Base-by-base conservation (phyloP, 495 filamentous ascomycete genomes). In the Penicillium goetzii region DNA sequence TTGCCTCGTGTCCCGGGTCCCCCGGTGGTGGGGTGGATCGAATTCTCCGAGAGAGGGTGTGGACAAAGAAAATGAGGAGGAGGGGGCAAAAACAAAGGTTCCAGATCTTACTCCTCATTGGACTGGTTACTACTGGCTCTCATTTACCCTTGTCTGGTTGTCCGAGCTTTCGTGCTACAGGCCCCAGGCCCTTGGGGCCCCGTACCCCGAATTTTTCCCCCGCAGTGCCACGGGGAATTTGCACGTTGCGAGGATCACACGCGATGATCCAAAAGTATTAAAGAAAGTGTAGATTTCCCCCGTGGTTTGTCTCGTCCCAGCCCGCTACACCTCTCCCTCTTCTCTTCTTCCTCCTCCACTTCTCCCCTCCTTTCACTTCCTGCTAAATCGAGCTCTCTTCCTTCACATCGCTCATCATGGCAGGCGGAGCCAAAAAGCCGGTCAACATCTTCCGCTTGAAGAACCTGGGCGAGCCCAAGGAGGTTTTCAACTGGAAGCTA, bases 401-500 rank as follows among this genome's bases (percentile, higher is more conserved):
- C 33, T 25, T 62, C 34, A 23, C 12, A 21, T 57, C 21, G 33
- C n/a, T 36, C 55, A 30, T 61, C 33, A 32, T 87, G 86, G 86
- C 83, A 3, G 84, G 84, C 45, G 87, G 85, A 52, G 80, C 82
- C 32, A 87, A 87, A 76, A 87, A 85, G 68, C 86, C 87, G 9
- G 79, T 88, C 72, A 90, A 90, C 64, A 82, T 90, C 74, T 90
- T 89, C 76, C 83, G 77, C 58, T 71, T 89, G 52, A 83, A 80
- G 61, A 74, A 82, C 53, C 65, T 79, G 21, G 77, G 76, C 33
- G 85, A 87, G 55, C 86, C 87, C 3, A 81, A 81, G 45, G 75
- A 84, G 51, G 72, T 85, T 56, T 85, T 88, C 73, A 90, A 90
- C 68, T 88, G 85, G 85, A 72, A 82, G 33, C 74, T 90, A 67